Evolutionary conservation across 2,329 filamentous ascomycete genomes (phyloP).

Genomic region (Xylariaceae sp.): DNA sequence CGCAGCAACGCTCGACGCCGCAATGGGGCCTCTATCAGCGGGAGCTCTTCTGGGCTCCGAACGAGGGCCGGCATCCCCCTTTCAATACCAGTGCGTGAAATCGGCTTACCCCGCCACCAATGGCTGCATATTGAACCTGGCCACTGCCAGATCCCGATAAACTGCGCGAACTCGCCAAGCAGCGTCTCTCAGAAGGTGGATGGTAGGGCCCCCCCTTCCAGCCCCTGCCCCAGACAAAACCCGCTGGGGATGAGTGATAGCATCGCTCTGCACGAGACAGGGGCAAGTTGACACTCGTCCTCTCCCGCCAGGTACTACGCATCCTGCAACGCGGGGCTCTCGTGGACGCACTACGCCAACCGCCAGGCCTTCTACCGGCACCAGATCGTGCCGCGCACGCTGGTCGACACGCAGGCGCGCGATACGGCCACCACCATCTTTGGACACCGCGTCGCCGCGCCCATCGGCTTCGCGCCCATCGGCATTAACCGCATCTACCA

Average conservation of each 20-base stretch:
- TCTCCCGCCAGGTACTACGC: slow-evolving; percentile 41
- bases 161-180: slow-evolving; percentile 49
- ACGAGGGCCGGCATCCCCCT: slow-evolving; percentile 18
- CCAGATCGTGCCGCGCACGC: slow-evolving; percentile 53
- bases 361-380: slow-evolving; percentile 58
- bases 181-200: slow-evolving; percentile 48
- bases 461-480: slow-evolving; percentile 57
- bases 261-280: too few species aligned
- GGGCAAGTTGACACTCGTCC: neutral
- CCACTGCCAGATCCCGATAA: slow-evolving; percentile 42
- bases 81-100: slow-evolving; percentile 18
- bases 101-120: neutral
- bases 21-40: slow-evolving; percentile 21
- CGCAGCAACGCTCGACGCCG: slow-evolving; percentile 16
- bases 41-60: slow-evolving; percentile 21
- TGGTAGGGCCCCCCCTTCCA: slow-evolving; percentile 31
- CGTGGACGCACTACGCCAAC: slow-evolving; percentile 46
- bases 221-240: too few species aligned
- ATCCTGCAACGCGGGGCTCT: slow-evolving; percentile 49
- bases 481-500: slow-evolving; percentile 62
- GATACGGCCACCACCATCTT: slow-evolving; percentile 53
- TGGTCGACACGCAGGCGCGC: slow-evolving; percentile 52
- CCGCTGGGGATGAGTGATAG: too few species aligned
- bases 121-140: too few species aligned
- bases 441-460: slow-evolving; percentile 49